A percentile compares a stretch with the other conserved stretches of the same genome.
Conservation (phyloP, 441 rosid species). For the Adansonia grandidieri region DNA sequence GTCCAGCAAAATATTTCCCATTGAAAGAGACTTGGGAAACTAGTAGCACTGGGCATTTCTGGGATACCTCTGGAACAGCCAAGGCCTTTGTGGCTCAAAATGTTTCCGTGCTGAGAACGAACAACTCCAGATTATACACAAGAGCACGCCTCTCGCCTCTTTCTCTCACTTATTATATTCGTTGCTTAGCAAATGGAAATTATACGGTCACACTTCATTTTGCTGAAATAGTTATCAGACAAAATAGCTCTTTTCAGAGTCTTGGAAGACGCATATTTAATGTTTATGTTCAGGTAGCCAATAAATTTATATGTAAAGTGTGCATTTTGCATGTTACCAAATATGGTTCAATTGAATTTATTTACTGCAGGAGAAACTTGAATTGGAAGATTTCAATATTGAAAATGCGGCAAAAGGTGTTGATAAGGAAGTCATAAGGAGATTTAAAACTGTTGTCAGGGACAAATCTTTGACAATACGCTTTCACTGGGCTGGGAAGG, state of each 20-base stretch:
- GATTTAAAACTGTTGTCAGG: conserved; percentile 25
- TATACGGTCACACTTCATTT: conserved; percentile 29
- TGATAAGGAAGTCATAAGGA: conserved; percentile 27
- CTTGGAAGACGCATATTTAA: conserved; percentile 30
- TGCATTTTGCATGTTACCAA: background rate
- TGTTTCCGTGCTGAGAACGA: conserved; percentile 31
- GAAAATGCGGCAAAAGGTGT: conserved; percentile 38
- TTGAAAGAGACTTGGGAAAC: conserved; percentile 44
- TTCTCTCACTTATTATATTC: conserved; percentile 22
- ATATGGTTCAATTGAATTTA: background rate
- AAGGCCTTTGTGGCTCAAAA: conserved; percentile 35
- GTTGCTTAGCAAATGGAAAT: conserved; percentile 30
- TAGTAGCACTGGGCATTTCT: conserved; percentile 54
- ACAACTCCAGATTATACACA: conserved; percentile 30
- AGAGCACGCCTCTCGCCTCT: conserved; percentile 30
- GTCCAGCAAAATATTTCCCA: conserved; percentile 45
- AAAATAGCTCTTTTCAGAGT: conserved; percentile 22
- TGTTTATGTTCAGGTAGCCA: conserved; percentile 27
- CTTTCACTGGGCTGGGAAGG: conserved; percentile 45
- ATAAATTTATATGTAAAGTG: background rate
- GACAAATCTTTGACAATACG: conserved; percentile 32
- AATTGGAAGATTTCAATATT: conserved; percentile 39
- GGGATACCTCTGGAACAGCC: conserved; percentile 33
- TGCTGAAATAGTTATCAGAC: conserved; percentile 26
- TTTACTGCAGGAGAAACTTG: conserved; percentile 38